Percentiles rank a stretch among this genome's conserved stretches.
These are phyloP conservation scores for Solanum gandarillasii DNA, from an alignment of 257 asterid genomes.

Conservation along the genomic window DNA sequence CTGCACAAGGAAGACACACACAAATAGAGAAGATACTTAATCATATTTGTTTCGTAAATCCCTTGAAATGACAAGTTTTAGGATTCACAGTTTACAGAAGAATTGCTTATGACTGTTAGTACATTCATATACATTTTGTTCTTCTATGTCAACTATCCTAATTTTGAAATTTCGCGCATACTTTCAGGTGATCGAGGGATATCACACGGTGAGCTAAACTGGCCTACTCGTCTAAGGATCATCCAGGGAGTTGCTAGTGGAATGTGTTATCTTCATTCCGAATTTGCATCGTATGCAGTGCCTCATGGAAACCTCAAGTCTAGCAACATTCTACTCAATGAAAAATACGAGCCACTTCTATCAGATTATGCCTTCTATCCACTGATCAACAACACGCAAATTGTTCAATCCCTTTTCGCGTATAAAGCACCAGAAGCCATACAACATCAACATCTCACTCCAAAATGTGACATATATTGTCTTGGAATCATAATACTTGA, in stretches of 20 bases:
- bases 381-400: conserved; percentile 41
- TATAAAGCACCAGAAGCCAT: conserved; percentile 61
- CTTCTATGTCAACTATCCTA: neutral
- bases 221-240: conserved; percentile 62
- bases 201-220: conserved; percentile 47
- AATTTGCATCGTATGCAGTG: conserved; percentile 38
- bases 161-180: neutral
- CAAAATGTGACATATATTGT: conserved; percentile 70
- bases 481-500: conserved; percentile 76
- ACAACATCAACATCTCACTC: conserved; percentile 38
- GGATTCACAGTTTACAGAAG: neutral
- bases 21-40: neutral
- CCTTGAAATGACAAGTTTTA: no score
- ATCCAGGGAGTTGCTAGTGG: conserved; percentile 77
- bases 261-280: conserved; percentile 68
- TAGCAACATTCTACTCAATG: conserved; percentile 60
- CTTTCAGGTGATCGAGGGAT: conserved; percentile 64
- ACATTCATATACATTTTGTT: neutral
- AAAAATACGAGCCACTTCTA: conserved; percentile 56
- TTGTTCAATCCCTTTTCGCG: conserved; percentile 43
- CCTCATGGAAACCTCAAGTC: conserved; percentile 97
- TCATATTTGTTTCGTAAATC: neutral
- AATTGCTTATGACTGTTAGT: neutral
- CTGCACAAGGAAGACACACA: neutral
- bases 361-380: conserved; percentile 66